Evolutionary conservation across 202 grass and related monocot species (phyloP), one percentile per base, ranked within the genome.

Genomic region (Setaria italica): DNA sequence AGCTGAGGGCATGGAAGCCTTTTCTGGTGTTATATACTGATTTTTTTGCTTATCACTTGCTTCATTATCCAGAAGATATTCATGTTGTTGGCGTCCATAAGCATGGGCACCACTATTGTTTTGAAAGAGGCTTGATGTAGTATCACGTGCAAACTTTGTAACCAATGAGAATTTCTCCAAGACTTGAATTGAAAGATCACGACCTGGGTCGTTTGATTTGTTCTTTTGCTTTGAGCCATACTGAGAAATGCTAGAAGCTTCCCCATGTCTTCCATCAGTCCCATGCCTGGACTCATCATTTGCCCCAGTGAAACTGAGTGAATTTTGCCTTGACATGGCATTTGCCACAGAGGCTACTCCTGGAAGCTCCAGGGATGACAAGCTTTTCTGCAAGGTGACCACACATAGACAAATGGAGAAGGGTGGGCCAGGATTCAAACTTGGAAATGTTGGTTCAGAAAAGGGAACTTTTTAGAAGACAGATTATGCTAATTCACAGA

Each of bases 131-230:
- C 85, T 90, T 81, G 97, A 94, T 78, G 94, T 99, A 56, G 97
- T 96, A 45, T 99, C 97, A 16, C 97, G 91, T 39, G 97, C 97
- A 66, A 99, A 99, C 75, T 92, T 94, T 32, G 97, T 99, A 77
- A 99, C 97, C 62, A 99, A 62, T 75, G 97, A 99, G 82, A 97
- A 99, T 76, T 99, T 99, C 87, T 99, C 97, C 81, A 99, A 82
- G 60, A 97, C 97, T 68, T 99, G 97, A 72, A 99, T 88, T 55
- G 93, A 96, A 79, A 95, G 71, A 84, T 95, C 93, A 63, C 86
- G 93, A 55, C 87, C 90, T 30, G 90, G 87, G 68, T 99, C 97
- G 57, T 94, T 89, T 62, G 86, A 86, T 82, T 82, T 99, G 72
- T 90, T 64, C 69, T 91, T 99, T 82, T 88, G 93, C 82, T 70